Base-by-base conservation (phyloP, 495 filamentous ascomycete species). In the Staphylotrichum tortipilum region DNA sequence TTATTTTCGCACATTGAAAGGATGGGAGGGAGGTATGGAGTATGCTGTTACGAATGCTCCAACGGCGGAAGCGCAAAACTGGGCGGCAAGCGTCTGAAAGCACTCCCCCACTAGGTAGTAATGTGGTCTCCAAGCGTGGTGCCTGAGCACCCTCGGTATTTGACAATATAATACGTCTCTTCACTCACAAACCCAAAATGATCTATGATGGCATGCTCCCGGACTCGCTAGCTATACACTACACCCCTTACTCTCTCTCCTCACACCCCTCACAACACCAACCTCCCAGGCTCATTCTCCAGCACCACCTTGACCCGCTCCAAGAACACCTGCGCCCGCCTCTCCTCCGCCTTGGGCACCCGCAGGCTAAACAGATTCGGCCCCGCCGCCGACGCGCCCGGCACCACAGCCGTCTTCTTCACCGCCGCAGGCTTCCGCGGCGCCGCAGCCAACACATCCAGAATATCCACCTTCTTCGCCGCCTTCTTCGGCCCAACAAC, bases 221-320 rank as follows among this genome's bases (percentile, higher is more conserved):
- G 29, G 14, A 49, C 26, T 40, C 19, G 29, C 41, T 34, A 34
- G 42, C 21, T 21, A 22, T 49, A 49, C 29, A 42, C 37, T n/a
- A n/a, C n/a, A n/a, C n/a, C n/a, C n/a, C n/a, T n/a, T n/a, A n/a
- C n/a, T n/a, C n/a, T n/a, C 21, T 4, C 4, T 18, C 26, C 10
- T 28, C 9, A 9, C 23, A 9, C n/a, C 2, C 35, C 22, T 61
- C 47, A 84, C 52, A 81, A 68, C 39, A 97, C 80, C 41, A 97
- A 67, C 44, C 82, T 74, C 15, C 82, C 89, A 14, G 92, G 89
- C 68, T 95, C 85, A 38, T 73, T 76, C 67, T 92, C 91, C 57
- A 98, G 68, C 19, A 89, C 76, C 17, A 70, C 69, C 78, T 94
- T 94, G 30, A 96, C 71, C 40, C 86, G 80, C 66, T 86, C 83